Evolutionary conservation across 805 yeast genomes (phyloP), one percentile per base, ranked within the genome.

Genomic region (Yarrowia sp.): DNA sequence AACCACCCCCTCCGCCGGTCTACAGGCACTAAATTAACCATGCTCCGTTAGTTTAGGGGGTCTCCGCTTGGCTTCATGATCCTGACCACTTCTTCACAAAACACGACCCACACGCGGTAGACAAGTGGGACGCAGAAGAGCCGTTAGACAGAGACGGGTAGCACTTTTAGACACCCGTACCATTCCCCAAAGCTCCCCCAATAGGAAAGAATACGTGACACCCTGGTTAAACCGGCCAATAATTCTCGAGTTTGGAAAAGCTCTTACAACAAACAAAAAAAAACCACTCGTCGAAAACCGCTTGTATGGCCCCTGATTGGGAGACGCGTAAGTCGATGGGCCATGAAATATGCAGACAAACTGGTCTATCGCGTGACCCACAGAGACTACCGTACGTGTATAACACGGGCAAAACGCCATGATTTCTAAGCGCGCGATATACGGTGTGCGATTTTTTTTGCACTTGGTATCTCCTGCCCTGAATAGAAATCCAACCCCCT

Each of bases 281-380:
- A n/a, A n/a, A n/a, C n/a, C n/a, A n/a, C n/a, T n/a, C n/a, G n/a
- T n/a, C n/a, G n/a, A n/a, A n/a, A 30, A 30, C 33, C 51, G 51
- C 52, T 48, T 48, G 52, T 17, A 17, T 28, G 52, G 24, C n/a
- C 36, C 51, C 52, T n/a, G 24, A 30, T 48, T 48, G 52, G 52
- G 52, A 30, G 36, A 48, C 52, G 52, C 52, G 52, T 48, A 9
- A 8, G n/a, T n/a, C n/a, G n/a, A 7, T 33, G 36, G 51, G 33
- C 32, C 30, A 5, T 17, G 22, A 28, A 44, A 30, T 28, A 46
- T 48, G 36, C 52, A 28, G 33, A 44, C 9, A 17, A 16, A n/a
- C 46, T 22, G 46, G 46, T 22, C 24, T 17, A 12, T 21, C 21
- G 28, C 21, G 46, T 22, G 46, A 41, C 22, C 5, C 14, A 10